Conservation (phyloP, 2,329 filamentous ascomycete species). For the Teratosphaeria nubilosa region DNA sequence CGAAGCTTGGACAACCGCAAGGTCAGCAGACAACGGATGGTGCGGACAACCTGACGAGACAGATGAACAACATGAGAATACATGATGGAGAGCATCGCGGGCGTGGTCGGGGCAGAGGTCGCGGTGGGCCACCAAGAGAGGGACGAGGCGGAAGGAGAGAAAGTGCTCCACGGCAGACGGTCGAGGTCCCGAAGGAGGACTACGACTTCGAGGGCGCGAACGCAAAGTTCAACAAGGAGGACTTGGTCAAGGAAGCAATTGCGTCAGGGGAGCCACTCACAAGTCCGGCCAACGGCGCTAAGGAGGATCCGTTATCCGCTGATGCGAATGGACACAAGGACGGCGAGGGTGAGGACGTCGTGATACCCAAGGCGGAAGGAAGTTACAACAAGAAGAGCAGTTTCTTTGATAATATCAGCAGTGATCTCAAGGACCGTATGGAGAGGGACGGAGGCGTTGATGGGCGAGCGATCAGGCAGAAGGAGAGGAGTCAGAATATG, state of each 20-base stretch:
- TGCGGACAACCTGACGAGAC: conserved; percentile 62
- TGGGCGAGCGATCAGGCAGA: conserved; percentile 77
- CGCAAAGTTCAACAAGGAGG: conserved; percentile 81
- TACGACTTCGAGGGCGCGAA: conserved; percentile 86
- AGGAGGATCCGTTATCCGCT: conserved; percentile 12
- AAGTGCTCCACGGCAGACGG: conserved; percentile 36
- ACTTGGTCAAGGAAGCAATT: conserved; percentile 80
- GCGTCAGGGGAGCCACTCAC: conserved; percentile 61
- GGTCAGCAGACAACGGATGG: conserved; percentile 7
- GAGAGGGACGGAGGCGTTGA: conserved; percentile 48
- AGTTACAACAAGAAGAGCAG: conserved; percentile 81
- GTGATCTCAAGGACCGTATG: conserved; percentile 79
- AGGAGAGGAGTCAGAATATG: conserved; percentile 91
- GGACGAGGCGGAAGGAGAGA: conserved; percentile 27
- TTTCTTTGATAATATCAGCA: conserved; percentile 98
- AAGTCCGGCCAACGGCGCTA: conserved; percentile 23
- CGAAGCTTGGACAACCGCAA: conserved; percentile 45
- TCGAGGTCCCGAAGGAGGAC: conserved; percentile 82
- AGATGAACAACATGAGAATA: conserved; percentile 64
- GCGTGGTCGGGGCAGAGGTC: conserved; percentile 38
- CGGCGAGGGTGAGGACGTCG: conserved; percentile 27
- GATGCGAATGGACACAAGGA: conserved; percentile 20
- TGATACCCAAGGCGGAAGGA: conserved; percentile 36
- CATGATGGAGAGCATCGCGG: conserved; percentile 25
- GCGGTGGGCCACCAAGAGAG: conserved; percentile 13